Evolutionary conservation across 169 alveolate genomes (phyloP), one percentile per base, ranked within the genome.

Genomic region (Plasmodium malariae): DNA sequence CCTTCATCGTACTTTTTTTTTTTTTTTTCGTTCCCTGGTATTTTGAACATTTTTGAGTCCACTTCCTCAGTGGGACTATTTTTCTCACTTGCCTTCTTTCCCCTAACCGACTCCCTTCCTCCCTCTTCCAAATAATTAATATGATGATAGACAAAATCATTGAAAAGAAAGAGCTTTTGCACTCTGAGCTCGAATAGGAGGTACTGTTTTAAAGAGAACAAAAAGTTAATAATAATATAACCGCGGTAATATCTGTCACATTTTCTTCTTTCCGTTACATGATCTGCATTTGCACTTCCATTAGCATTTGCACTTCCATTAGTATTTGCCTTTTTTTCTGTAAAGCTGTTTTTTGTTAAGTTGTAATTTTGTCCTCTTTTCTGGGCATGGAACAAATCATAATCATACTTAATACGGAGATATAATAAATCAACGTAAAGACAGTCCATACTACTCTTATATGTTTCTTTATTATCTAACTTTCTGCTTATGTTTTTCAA

Each of bases 181-280:
- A 21, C 11, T 43, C 65, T 80, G 4, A 49, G 63, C 26, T 65
- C 90, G 65, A 45, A 80, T 24, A 65, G 37, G n/a, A 65, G 26
- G 40, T 80, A 80, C 71, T 80, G 83, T 80, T 67, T 80, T 30
- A 65, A 28, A 36, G 90, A 80, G 49, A 30, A 80, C 63, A 80
- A 80, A 49, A 80, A 80, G 24, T 80, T 80, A 24, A 59, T 55
- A 36, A 80, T 80, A 57, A 80, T 65, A 59, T 80, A 80, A 11
- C 90, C 90, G 12, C 17, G 19, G 34, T 80, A 80, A 40, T 65
- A 45, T 21, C 30, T 74, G 14, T 40, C n/a, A 40, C 48, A 24
- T 40, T 74, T 43, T 36, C 32, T 37, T 43, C 88, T 26, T 28
- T 43, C 57, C 37, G 30, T 73, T 24, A 0, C 55, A 17, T 32